Percentiles rank a stretch among this genome's conserved stretches.
Evolutionary conservation across 2,329 filamentous ascomycete genomes (phyloP).

Genomic region (Cercospora zeina): DNA sequence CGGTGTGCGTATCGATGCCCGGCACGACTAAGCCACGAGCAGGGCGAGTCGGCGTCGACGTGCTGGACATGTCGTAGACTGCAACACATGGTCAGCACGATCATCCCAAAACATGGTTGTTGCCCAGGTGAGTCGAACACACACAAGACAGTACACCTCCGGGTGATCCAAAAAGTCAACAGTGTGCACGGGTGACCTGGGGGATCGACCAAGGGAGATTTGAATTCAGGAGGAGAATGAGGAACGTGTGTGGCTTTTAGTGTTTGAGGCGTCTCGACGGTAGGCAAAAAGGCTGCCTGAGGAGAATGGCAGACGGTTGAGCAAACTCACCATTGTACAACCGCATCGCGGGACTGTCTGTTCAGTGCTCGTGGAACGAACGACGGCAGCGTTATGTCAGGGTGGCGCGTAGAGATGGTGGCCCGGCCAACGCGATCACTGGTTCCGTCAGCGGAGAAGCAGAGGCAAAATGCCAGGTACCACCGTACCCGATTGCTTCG

Average conservation of each 20-base stretch:
- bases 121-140: slow-evolving; percentile 21
- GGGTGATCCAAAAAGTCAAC: slow-evolving; percentile 5
- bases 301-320: slow-evolving; percentile 20
- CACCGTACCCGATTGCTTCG: slow-evolving; percentile 26
- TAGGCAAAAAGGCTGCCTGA: not conserved
- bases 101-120: slow-evolving; percentile 22
- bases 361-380: slow-evolving; percentile 30
- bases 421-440: slow-evolving; percentile 28
- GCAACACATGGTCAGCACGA: slow-evolving; percentile 17
- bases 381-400: slow-evolving; percentile 31
- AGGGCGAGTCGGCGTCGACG: slow-evolving; percentile 30
- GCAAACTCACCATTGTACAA: slow-evolving; percentile 37
- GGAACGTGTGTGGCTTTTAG: slow-evolving; percentile 36
- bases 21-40: slow-evolving; percentile 32
- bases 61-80: slow-evolving; percentile 35
- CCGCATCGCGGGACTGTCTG: slow-evolving; percentile 31
- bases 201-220: slow-evolving; percentile 25
- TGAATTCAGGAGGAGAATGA: slow-evolving; percentile 18
- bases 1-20: slow-evolving; percentile 33
- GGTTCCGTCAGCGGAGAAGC: slow-evolving; percentile 32
- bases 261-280: slow-evolving; percentile 25
- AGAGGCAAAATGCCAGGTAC: slow-evolving; percentile 38
- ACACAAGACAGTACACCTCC: slow-evolving; percentile 31
- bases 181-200: slow-evolving; percentile 21
- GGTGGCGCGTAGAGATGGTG: slow-evolving; percentile 28